Evolutionary conservation across 495 filamentous ascomycete genomes (phyloP).

Genomic region (Penicillium taxi): DNA sequence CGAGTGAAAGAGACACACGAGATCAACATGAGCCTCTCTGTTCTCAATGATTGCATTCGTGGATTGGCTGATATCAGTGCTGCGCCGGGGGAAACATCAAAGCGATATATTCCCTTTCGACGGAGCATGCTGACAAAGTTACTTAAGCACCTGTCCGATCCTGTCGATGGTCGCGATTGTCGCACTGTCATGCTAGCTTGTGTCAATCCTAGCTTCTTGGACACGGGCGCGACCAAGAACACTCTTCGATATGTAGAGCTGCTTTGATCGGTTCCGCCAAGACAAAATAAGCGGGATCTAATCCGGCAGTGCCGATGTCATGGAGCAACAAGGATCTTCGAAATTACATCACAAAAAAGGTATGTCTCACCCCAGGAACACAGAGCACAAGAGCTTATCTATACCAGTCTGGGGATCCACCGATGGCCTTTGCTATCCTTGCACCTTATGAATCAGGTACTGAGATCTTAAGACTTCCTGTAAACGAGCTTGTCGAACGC

Average conservation of each 20-base stretch:
- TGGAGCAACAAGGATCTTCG: slow-evolving; percentile 9
- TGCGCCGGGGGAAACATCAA: slow-evolving; percentile 2
- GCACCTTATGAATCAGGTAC: slow-evolving; percentile 7
- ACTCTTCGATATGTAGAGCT: slow-evolving; percentile 14
- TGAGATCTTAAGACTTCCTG: slow-evolving; percentile 4
- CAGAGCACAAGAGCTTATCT: not conserved
- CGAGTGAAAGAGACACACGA: slow-evolving; percentile 35
- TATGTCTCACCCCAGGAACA: not conserved
- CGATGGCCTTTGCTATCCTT: slow-evolving; percentile 2
- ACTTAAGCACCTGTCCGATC: slow-evolving; percentile 26
- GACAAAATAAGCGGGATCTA: slow-evolving; percentile 1
- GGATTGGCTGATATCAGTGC: slow-evolving; percentile 5
- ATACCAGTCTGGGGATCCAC: slow-evolving; percentile 7
- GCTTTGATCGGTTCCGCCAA: slow-evolving; percentile 1
- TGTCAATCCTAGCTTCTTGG: slow-evolving; percentile 10
- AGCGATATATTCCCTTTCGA: slow-evolving; percentile 28
- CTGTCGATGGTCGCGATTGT: slow-evolving; percentile 7
- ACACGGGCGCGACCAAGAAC: slow-evolving; percentile 10
- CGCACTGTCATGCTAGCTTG: slow-evolving; percentile 29
- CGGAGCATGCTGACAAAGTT: slow-evolving; percentile 30
- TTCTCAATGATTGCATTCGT: slow-evolving; percentile 36
- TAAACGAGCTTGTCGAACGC: slow-evolving; percentile 1
- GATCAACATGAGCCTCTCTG: slow-evolving; percentile 40
- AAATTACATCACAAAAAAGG: slow-evolving; percentile 7
- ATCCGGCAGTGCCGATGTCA: slow-evolving; percentile 5